These are phyloP conservation scores for Claviceps quebecensis DNA, from an alignment of 2,329 filamentous ascomycete species.

Conservation along the genomic window DNA sequence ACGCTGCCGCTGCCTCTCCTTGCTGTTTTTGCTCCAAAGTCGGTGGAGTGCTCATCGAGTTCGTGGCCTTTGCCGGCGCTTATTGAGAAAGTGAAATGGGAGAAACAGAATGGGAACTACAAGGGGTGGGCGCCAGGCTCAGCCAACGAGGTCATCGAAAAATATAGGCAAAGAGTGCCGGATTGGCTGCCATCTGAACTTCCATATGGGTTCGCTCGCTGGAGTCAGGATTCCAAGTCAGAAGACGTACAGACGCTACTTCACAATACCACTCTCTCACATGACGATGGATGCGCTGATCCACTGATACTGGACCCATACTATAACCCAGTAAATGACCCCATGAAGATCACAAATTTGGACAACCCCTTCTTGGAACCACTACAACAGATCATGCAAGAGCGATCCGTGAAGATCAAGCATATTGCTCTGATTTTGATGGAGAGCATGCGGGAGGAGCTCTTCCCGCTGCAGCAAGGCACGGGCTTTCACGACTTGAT, in stretches of 20 bases:
- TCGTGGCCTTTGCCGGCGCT: slow-evolving; percentile 19
- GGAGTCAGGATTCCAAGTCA: slow-evolving; percentile 14
- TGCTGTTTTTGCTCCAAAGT: slow-evolving; percentile 14
- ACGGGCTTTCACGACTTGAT: slow-evolving; percentile 21
- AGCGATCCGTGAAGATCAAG: slow-evolving; percentile 22
- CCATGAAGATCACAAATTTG: slow-evolving; percentile 26
- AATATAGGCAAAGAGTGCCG: slow-evolving; percentile 14
- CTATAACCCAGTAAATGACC: slow-evolving; percentile 23
- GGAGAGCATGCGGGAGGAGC: slow-evolving; percentile 30
- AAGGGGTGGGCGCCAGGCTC: slow-evolving; percentile 20
- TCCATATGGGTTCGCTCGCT: slow-evolving; percentile 18
- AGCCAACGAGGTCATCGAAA: slow-evolving; percentile 11
- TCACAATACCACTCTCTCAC: not conserved
- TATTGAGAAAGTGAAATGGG: slow-evolving; percentile 13
- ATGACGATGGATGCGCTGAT: slow-evolving; percentile 1
- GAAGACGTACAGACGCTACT: not conserved
- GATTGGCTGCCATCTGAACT: slow-evolving; percentile 16
- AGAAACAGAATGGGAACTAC: slow-evolving; percentile 14
- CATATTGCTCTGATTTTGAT: slow-evolving; percentile 28
- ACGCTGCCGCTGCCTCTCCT: slow-evolving; percentile 19
- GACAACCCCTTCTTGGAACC: slow-evolving; percentile 17
- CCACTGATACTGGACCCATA: slow-evolving; percentile 3
- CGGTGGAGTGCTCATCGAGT: slow-evolving; percentile 15
- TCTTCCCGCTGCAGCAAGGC: slow-evolving; percentile 28
- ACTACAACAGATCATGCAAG: slow-evolving; percentile 12